phyloP scores from a whole-genome alignment of 768 basidiomycete genomes.

The Neoboletus magnificus region DNA sequence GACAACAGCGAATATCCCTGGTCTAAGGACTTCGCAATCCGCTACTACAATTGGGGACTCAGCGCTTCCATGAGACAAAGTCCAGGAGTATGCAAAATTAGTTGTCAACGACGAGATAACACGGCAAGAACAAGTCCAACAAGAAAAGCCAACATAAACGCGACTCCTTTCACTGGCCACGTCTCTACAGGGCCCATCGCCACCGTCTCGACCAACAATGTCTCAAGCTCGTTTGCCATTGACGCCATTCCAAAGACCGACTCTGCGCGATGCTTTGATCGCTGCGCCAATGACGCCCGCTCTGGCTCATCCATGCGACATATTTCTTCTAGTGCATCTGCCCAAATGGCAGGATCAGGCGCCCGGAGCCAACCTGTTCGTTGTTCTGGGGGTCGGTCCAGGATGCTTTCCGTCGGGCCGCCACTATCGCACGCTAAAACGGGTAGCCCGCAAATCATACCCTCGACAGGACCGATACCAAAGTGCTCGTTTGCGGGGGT shows the following conservation, averaged over 20 bases:
- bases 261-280: constrained; percentile 60
- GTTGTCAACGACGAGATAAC: constrained; percentile 11
- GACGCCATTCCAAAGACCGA: constrained; percentile 73
- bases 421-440: constrained; percentile 85
- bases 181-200: constrained; percentile 46
- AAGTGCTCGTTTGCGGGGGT: constrained; percentile 97
- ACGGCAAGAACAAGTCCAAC: constrained; percentile 25
- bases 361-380: constrained; percentile 77
- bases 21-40: constrained; percentile 68
- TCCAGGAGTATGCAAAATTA: background rate
- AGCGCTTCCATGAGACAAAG: background rate
- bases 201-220: constrained; percentile 50
- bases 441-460: constrained; percentile 87
- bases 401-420: constrained; percentile 87
- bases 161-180: constrained; percentile 16
- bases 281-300: constrained; percentile 41
- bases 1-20: constrained; percentile 63
- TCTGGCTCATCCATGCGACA: constrained; percentile 26
- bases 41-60: constrained; percentile 6
- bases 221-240: constrained; percentile 62
- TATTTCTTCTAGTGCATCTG: constrained; percentile 61
- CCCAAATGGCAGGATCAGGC: constrained; percentile 68
- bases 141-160: constrained; percentile 19
- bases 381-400: constrained; percentile 36
- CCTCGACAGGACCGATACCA: constrained; percentile 94